These are phyloP conservation scores for Mrakia frigida DNA, from an alignment of 768 basidiomycete genomes.

Conservation along the genomic window DNA sequence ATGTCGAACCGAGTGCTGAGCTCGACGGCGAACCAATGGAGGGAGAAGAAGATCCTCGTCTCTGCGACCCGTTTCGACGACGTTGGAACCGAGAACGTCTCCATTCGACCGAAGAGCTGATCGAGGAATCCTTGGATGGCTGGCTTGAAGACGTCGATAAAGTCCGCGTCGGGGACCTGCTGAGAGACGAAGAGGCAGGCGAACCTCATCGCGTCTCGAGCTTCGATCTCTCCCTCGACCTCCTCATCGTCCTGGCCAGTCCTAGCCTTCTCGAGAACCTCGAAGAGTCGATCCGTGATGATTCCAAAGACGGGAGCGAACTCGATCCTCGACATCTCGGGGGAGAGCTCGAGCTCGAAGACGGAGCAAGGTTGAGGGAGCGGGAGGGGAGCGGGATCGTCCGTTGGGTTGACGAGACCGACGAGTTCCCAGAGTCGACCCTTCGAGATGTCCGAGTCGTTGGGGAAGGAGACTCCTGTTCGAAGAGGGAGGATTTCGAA, in stretches of 20 bases:
- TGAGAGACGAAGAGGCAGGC: conserved; percentile 53
- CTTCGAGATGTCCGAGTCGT: conserved; percentile 52
- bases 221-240: not conserved
- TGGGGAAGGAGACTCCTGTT: conserved; percentile 38
- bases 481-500: conserved; percentile 42
- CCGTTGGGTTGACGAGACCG: conserved; percentile 43
- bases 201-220: conserved; percentile 43
- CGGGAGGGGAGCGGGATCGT: conserved; percentile 39
- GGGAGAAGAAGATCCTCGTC: conserved; percentile 45
- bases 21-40: conserved; percentile 62
- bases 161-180: conserved; percentile 45
- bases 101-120: conserved; percentile 42
- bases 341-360: conserved; percentile 42
- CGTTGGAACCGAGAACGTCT: conserved; percentile 33
- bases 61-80: conserved; percentile 46
- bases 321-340: conserved; percentile 48
- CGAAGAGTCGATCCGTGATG: conserved; percentile 51
- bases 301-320: conserved; percentile 47
- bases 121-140: conserved; percentile 47
- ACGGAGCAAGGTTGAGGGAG: conserved; percentile 37
- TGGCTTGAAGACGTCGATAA: conserved; percentile 41
- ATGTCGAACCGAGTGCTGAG: conserved; percentile 42
- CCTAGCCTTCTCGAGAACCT: conserved; percentile 46
- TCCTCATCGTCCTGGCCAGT: conserved; percentile 36
- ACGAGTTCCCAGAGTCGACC: conserved; percentile 60